Conservation (phyloP, 176 grass and related monocot genomes). For the Areca catechu region DNA sequence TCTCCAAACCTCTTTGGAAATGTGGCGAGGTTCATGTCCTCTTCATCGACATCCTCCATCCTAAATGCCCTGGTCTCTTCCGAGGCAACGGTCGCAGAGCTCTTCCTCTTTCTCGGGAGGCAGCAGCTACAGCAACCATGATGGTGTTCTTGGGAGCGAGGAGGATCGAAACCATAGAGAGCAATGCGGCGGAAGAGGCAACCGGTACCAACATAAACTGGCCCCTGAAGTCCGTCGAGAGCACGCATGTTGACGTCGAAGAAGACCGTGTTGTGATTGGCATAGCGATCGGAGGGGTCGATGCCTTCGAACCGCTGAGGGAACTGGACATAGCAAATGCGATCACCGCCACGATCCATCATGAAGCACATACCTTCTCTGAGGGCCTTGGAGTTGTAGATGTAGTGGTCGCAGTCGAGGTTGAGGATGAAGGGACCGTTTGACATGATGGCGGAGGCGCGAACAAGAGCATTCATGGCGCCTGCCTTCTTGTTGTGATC, state of each 20-base stretch:
- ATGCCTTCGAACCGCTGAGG: constrained; percentile 93
- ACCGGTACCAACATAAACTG: constrained; percentile 90
- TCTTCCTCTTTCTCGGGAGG: constrained; percentile 38
- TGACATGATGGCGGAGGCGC: constrained; percentile 93
- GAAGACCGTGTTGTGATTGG: constrained; percentile 96
- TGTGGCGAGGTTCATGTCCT: constrained; percentile 62
- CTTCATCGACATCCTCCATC: constrained; percentile 73
- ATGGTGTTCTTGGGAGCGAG: constrained; percentile 65
- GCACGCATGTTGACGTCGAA: constrained; percentile 99
- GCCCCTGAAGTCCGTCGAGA: constrained; percentile 90
- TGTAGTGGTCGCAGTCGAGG: constrained; percentile 92
- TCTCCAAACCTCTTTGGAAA: constrained; percentile 95
- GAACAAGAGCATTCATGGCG: constrained; percentile 94
- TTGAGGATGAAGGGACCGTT: constrained; percentile 98
- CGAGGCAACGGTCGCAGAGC: constrained; percentile 23
- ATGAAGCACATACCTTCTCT: constrained; percentile 97
- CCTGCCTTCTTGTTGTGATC: constrained; percentile 99
- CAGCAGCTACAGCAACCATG: constrained; percentile 57
- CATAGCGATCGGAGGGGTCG: constrained; percentile 91
- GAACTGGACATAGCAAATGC: constrained; percentile 89
- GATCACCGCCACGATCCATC: constrained; percentile 92
- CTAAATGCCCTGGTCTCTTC: constrained; percentile 83
- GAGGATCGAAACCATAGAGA: constrained; percentile 88
- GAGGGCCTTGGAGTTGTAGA: constrained; percentile 85
- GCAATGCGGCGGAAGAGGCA: constrained; percentile 97